Percentiles rank a stretch among this genome's conserved stretches.
These are phyloP conservation scores for Penicillium canariense DNA, from an alignment of 495 filamentous ascomycete species.

Conservation along the genomic window DNA sequence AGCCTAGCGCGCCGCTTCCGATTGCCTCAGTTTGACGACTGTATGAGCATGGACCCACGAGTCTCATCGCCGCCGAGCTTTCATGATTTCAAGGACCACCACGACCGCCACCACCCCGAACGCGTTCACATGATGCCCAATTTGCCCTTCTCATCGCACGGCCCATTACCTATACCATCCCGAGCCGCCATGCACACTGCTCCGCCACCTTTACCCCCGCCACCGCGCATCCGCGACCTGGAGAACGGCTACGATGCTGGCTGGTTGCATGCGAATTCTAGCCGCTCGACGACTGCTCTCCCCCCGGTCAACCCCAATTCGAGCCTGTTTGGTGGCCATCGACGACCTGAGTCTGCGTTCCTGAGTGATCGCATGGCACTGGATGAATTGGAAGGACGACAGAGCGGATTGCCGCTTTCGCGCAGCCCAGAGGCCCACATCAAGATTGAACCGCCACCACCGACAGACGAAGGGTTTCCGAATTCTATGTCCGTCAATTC, in stretches of 20 bases:
- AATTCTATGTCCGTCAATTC: slow-evolving; percentile 39
- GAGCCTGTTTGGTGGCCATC: slow-evolving; percentile 52
- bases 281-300: slow-evolving; percentile 28
- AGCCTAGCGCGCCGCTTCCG: slow-evolving; percentile 1
- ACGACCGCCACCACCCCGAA: slow-evolving; percentile 21
- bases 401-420: slow-evolving; percentile 28
- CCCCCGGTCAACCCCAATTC: slow-evolving; percentile 53
- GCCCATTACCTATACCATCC: slow-evolving; percentile 58
- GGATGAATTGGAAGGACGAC: slow-evolving; percentile 39
- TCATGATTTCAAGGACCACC: slow-evolving; percentile 46
- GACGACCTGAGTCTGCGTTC: slow-evolving; percentile 30
- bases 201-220: slow-evolving; percentile 65
- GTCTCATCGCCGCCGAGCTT: slow-evolving; percentile 53
- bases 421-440: slow-evolving; percentile 42
- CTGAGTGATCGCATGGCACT: slow-evolving; percentile 40
- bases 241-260: slow-evolving; percentile 57
- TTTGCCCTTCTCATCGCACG: slow-evolving; percentile 37
- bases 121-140: slow-evolving; percentile 30
- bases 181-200: slow-evolving; percentile 43
- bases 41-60: slow-evolving; percentile 53
- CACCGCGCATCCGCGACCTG: slow-evolving; percentile 52
- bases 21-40: slow-evolving; percentile 26
- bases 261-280: slow-evolving; percentile 57
- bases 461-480: slow-evolving; percentile 44
- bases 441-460: slow-evolving; percentile 47